A percentile compares a stretch with the other conserved stretches of the same genome.
Conservation (phyloP, 179 eudicot species). For the Silene vulgaris region DNA sequence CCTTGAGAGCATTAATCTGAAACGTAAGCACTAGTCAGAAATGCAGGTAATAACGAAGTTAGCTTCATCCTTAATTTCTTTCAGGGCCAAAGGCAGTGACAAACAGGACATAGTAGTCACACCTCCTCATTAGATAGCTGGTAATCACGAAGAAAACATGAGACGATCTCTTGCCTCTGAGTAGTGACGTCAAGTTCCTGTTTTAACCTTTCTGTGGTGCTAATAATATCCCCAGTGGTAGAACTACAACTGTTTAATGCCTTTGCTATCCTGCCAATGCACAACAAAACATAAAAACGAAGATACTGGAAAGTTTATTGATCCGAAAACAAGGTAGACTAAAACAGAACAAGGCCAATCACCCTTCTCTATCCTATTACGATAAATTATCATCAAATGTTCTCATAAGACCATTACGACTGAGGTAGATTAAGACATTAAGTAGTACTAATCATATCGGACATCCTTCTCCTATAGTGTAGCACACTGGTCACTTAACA, state of each 20-base stretch:
- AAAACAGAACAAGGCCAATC: background rate
- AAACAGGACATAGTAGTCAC: slow-evolving; percentile 7
- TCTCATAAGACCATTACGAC: background rate
- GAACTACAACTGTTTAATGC: slow-evolving; percentile 76
- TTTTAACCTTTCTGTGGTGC: slow-evolving; percentile 88
- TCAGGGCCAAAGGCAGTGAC: background rate
- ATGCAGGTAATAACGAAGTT: background rate
- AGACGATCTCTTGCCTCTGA: slow-evolving; percentile 90
- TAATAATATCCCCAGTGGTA: slow-evolving; percentile 91
- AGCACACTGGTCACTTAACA: background rate
- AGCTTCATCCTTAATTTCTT: background rate
- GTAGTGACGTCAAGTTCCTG: slow-evolving; percentile 90
- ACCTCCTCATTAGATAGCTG: slow-evolving; percentile 98
- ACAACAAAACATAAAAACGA: slow-evolving; percentile 24
- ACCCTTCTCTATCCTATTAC: too few species aligned
- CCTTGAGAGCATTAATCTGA: slow-evolving; percentile 89
- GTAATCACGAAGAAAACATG: slow-evolving; percentile 89
- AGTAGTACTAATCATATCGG: background rate
- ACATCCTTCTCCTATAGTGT: background rate
- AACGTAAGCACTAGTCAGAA: slow-evolving; percentile 25
- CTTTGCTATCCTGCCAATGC: slow-evolving; percentile 64
- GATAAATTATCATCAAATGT: background rate
- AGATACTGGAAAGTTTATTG: background rate
- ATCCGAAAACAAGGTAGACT: background rate
- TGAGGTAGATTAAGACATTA: background rate